Conservation (phyloP, 768 basidiomycete genomes). For the Leccinum longicurvipes region DNA sequence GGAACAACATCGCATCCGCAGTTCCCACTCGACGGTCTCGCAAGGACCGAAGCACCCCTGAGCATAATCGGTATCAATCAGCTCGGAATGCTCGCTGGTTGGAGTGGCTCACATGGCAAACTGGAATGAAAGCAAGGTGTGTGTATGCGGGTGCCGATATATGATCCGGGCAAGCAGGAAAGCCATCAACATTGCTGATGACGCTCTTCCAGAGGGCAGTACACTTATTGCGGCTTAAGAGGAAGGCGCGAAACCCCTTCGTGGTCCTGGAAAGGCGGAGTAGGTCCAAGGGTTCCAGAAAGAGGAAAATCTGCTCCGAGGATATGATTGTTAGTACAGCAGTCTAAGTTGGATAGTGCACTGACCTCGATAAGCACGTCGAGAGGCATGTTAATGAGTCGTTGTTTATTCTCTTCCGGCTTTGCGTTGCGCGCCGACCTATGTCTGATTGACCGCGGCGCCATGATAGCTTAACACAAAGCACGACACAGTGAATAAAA, state of each 20-base stretch:
- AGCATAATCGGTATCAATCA: neutral
- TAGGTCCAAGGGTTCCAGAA: constrained; percentile 31
- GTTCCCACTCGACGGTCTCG: constrained; percentile 11
- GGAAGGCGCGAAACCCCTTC: constrained; percentile 27
- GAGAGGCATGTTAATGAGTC: constrained; percentile 9
- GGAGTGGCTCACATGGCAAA: constrained; percentile 28
- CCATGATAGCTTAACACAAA: constrained; percentile 1
- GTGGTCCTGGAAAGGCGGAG: constrained; percentile 31
- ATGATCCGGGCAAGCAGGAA: constrained; percentile 27
- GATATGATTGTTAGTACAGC: neutral
- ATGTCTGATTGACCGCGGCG: neutral
- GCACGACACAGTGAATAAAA: no score
- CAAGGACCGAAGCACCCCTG: constrained; percentile 14
- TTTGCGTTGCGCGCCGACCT: neutral
- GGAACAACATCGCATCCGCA: constrained; percentile 12
- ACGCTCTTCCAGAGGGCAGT: constrained; percentile 26
- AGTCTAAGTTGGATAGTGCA: neutral
- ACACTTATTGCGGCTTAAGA: constrained; percentile 20
- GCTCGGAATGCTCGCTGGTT: neutral
- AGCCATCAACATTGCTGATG: constrained; percentile 17
- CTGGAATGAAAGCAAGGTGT: constrained; percentile 26
- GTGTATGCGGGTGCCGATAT: constrained; percentile 31
- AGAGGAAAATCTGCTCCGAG: constrained; percentile 18
- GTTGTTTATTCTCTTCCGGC: neutral
- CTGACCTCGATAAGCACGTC: constrained; percentile 16